Evolutionary conservation across 2,329 filamentous ascomycete species (phyloP).

Genomic region (Fusarium sp.): DNA sequence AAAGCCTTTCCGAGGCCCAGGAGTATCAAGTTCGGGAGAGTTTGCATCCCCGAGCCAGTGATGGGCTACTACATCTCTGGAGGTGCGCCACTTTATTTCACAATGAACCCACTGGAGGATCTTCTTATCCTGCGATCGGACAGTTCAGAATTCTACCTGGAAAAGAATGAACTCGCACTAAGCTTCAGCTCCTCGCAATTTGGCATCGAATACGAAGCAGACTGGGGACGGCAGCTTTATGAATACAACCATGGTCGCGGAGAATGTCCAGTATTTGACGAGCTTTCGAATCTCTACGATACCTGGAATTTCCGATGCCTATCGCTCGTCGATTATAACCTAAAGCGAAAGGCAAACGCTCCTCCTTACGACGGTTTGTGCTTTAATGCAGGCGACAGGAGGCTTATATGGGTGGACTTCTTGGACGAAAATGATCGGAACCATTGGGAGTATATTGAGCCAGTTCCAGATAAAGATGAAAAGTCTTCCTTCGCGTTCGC

Average conservation of each 20-base stretch:
- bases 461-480: neutral
- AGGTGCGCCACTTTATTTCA: neutral
- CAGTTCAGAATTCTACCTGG: neutral
- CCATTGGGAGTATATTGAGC: neutral
- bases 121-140: neutral
- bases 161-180: neutral
- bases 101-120: neutral
- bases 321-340: neutral
- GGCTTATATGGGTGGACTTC: neutral
- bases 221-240: neutral
- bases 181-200: neutral
- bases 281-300: too few species aligned
- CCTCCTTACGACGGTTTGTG: neutral
- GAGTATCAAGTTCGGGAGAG: neutral
- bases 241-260: rapidly evolving
- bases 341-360: neutral
- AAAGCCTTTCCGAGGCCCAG: neutral
- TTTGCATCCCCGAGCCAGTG: neutral
- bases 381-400: neutral
- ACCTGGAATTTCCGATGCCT: neutral
- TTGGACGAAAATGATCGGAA: rapidly evolving
- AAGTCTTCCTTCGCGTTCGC: neutral
- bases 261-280: neutral
- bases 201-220: neutral
- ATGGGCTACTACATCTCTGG: neutral